A percentile compares a stretch with the other conserved stretches of the same genome.
These are phyloP conservation scores for Blastobotrys illinoisensis DNA, from an alignment of 1,139 yeast genomes.

Conservation along the genomic window DNA sequence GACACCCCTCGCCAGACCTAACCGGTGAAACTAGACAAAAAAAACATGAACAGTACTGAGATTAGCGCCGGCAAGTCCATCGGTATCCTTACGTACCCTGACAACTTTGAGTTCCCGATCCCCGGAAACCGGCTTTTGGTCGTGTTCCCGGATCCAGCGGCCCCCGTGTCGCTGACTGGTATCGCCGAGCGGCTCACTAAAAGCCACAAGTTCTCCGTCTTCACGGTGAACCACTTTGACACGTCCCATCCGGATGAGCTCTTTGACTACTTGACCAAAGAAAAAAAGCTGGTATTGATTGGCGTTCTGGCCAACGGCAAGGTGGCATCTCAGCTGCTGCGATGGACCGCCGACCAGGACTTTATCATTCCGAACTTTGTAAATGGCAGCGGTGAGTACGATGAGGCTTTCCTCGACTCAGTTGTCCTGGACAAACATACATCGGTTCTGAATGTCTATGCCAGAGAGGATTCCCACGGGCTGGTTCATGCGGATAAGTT, in stretches of 20 bases:
- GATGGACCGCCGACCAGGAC: neutral
- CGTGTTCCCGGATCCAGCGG: conserved; percentile 25
- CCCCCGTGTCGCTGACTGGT: neutral
- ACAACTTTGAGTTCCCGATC: conserved; percentile 18
- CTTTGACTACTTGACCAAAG: neutral
- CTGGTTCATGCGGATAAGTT: conserved; percentile 1
- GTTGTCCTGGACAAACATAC: neutral
- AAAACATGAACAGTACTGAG: neutral
- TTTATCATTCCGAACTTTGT: neutral
- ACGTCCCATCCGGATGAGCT: neutral
- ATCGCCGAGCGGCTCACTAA: neutral
- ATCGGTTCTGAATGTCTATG: conserved; percentile 2
- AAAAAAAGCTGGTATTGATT: neutral
- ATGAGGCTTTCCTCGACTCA: neutral
- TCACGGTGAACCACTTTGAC: neutral
- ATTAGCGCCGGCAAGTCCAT: neutral
- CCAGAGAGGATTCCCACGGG: conserved; percentile 1
- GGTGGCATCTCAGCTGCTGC: neutral
- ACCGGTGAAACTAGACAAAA: too few species aligned
- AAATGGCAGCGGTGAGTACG: neutral
- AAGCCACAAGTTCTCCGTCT: neutral
- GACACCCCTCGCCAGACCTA: neutral
- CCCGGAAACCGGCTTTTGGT: conserved; percentile 40
- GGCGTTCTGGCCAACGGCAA: neutral
- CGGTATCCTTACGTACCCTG: conserved; percentile 17